Conservation (phyloP, 345 rosid genomes). For the Lumnitzera littorea region DNA sequence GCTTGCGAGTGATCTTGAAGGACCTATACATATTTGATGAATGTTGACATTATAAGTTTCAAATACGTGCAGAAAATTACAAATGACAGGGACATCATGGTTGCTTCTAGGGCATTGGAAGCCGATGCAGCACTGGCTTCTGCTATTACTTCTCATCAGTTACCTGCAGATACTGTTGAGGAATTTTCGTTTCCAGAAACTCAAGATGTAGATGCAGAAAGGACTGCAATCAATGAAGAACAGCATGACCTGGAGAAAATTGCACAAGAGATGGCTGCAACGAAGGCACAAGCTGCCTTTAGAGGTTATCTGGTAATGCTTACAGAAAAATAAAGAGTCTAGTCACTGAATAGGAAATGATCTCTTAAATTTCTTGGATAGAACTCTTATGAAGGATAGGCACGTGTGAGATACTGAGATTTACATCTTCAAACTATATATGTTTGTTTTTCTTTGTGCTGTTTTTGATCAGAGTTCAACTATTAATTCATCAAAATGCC, state of each 20-base stretch:
- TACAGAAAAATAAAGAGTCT: neutral
- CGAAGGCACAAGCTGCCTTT: slow-evolving; percentile 86
- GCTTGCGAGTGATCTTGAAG: no score
- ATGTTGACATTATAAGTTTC: neutral
- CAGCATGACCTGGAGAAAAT: slow-evolving; percentile 44
- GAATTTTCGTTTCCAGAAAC: slow-evolving; percentile 21
- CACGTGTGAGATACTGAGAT: no score
- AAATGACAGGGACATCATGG: slow-evolving; percentile 41
- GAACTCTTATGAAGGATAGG: no score
- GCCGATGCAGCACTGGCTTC: slow-evolving; percentile 34
- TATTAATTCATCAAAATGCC: no score
- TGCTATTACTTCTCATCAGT: slow-evolving; percentile 31
- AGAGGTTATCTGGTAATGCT: slow-evolving; percentile 85
- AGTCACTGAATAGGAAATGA: neutral
- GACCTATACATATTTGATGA: no score
- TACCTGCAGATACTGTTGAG: slow-evolving; percentile 15
- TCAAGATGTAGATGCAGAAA: slow-evolving; percentile 29
- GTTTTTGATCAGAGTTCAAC: no score
- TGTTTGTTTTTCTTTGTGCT: no score
- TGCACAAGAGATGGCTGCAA: slow-evolving; percentile 64
- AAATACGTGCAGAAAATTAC: slow-evolving; percentile 33
- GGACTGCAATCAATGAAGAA: slow-evolving; percentile 13
- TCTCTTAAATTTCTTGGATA: no score
- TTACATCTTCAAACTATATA: no score
- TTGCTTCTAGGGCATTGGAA: slow-evolving; percentile 49